These are phyloP conservation scores for Pseudofabraea citricarpa DNA, from an alignment of 2,329 filamentous ascomycete genomes.

Conservation along the genomic window DNA sequence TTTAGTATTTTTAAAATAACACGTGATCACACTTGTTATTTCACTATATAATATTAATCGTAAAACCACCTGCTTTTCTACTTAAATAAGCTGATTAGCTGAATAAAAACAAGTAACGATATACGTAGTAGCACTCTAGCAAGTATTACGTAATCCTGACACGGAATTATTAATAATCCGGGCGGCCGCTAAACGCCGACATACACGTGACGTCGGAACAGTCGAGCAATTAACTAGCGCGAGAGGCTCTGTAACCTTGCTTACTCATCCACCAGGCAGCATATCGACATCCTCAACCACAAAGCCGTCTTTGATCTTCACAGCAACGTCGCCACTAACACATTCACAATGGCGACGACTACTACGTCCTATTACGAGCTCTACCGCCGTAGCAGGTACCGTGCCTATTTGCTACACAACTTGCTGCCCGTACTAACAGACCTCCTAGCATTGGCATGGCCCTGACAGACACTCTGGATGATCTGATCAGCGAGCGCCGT, in stretches of 20 bases:
- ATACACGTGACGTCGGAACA: too few relatives aligned
- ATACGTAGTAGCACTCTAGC: too few relatives aligned
- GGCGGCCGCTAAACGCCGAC: too few relatives aligned
- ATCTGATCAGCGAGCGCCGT: conserved; percentile 87
- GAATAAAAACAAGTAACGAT: too few relatives aligned
- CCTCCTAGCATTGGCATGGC: conserved; percentile 79
- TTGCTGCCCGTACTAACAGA: conserved; percentile 13
- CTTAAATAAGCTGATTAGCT: too few relatives aligned
- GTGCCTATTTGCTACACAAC: conserved; percentile 24
- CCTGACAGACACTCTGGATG: conserved; percentile 94
- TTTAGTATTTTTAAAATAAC: too few relatives aligned
- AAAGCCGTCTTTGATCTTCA: conserved; percentile 4
- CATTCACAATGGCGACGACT: conserved; percentile 40
- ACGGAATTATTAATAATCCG: too few relatives aligned
- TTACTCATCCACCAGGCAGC: conserved; percentile 1
- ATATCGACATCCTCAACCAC: too few relatives aligned
- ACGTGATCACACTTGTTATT: too few relatives aligned
- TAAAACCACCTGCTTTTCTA: too few relatives aligned
- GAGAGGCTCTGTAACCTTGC: conserved; percentile 3
- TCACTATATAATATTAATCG: too few relatives aligned
- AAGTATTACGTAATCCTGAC: too few relatives aligned
- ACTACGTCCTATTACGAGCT: conserved; percentile 79
- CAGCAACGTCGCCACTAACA: conserved; percentile 4
- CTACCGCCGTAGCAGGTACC: conserved; percentile 96
- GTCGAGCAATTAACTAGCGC: conserved; percentile 8